Evolutionary conservation across 2,329 filamentous ascomycete species (phyloP).

Genomic region (Ascocoryne sarcoides): DNA sequence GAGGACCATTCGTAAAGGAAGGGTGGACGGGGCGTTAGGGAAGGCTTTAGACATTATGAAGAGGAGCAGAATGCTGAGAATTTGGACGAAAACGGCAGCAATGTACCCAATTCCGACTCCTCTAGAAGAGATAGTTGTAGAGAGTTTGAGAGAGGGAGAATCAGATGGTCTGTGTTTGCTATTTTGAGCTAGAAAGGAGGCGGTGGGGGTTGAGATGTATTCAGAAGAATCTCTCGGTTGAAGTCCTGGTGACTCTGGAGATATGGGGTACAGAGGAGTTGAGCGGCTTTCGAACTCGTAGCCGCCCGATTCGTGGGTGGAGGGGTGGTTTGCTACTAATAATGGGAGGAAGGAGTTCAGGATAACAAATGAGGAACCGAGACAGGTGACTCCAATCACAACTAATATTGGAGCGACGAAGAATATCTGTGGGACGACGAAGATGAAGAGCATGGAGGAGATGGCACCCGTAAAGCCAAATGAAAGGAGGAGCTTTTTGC

Average conservation of each 20-base stretch:
- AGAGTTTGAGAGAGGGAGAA: conserved; percentile 63
- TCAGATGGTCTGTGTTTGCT: conserved; percentile 34
- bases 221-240: conserved; percentile 5
- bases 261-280: conserved; percentile 6
- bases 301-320: neutral
- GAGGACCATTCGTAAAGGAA: conserved; percentile 77
- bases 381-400: conserved; percentile 83
- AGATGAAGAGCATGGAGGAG: conserved; percentile 80
- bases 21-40: conserved; percentile 74
- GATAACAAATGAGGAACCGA: conserved; percentile 89
- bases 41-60: conserved; percentile 36
- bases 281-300: neutral
- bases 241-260: conserved; percentile 8
- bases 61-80: conserved; percentile 68
- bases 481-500: conserved; percentile 73
- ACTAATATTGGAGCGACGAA: conserved; percentile 73
- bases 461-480: conserved; percentile 80
- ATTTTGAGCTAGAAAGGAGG: neutral
- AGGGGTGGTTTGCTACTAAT: conserved; percentile 75
- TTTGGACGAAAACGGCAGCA: conserved; percentile 75
- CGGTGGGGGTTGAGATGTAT: neutral
- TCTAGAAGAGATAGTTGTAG: conserved; percentile 81
- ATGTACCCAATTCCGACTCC: conserved; percentile 91
- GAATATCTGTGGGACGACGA: conserved; percentile 65
- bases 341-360: conserved; percentile 91